Conservation (phyloP, 2,329 filamentous ascomycete genomes). For the Ceratocystis cubensis region DNA sequence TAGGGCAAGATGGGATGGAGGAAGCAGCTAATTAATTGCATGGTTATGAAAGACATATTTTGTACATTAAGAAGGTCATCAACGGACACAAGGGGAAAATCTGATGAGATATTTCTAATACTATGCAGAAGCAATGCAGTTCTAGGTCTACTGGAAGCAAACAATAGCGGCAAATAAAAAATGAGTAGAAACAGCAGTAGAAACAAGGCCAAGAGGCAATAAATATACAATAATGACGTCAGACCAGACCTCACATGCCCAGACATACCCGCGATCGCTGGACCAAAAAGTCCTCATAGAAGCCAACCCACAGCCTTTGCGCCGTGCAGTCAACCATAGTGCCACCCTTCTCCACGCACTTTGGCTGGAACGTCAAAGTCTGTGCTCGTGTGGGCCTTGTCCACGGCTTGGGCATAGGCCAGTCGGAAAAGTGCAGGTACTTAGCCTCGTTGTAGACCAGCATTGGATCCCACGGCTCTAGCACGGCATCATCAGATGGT, state of each 20-base stretch:
- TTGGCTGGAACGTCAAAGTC: conserved; percentile 22
- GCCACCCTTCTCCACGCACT: conserved; percentile 35
- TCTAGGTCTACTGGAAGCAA: too few relatives aligned
- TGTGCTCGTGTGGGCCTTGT: conserved; percentile 22
- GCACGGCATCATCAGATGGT: conserved; percentile 29
- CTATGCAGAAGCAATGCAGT: not conserved
- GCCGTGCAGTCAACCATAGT: conserved; percentile 35
- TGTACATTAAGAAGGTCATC: conserved; percentile 15
- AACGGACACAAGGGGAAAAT: not conserved
- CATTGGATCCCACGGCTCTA: conserved; percentile 41
- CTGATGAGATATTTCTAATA: not conserved
- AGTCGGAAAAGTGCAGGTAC: conserved; percentile 59
- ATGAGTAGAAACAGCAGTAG: not conserved
- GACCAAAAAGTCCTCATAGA: conserved; percentile 39
- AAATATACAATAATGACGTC: not conserved
- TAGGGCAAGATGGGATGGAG: not conserved
- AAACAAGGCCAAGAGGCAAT: not conserved
- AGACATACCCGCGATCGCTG: conserved; percentile 10
- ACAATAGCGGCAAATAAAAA: not conserved
- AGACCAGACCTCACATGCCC: not conserved
- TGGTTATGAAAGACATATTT: conserved; percentile 2
- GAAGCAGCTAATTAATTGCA: conserved; percentile 7
- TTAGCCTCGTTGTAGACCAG: conserved; percentile 46
- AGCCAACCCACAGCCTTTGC: conserved; percentile 23
- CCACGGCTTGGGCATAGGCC: conserved; percentile 54